Evolutionary conservation across 768 basidiomycete species (phyloP).

Genomic region (Russula virescens): DNA sequence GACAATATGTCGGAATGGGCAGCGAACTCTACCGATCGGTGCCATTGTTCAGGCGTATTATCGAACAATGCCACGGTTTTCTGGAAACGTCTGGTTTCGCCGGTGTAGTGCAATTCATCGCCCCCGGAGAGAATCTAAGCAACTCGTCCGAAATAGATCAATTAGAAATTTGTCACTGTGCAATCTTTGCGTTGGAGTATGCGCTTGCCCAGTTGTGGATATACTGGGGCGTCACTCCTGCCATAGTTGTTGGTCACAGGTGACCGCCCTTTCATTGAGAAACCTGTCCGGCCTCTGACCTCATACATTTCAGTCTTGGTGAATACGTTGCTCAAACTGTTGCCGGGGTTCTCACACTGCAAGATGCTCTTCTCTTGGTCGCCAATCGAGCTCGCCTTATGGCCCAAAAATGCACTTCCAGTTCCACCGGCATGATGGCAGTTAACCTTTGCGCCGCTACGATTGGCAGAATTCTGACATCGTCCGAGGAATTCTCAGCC

Average conservation of each 20-base stretch:
- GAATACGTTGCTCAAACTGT: slow-evolving; percentile 68
- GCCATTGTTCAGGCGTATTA: slow-evolving; percentile 41
- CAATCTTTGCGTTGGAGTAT: slow-evolving; percentile 58
- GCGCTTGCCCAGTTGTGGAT: slow-evolving; percentile 60
- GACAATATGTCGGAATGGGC: slow-evolving; percentile 65
- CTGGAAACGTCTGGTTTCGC: slow-evolving; percentile 46
- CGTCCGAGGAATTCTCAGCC: slow-evolving; percentile 33
- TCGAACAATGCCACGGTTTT: slow-evolving; percentile 54
- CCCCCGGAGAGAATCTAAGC: slow-evolving; percentile 25
- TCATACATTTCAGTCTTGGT: slow-evolving; percentile 47
- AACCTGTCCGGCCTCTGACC: slow-evolving; percentile 7
- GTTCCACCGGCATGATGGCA: slow-evolving; percentile 57
- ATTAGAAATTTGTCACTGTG: slow-evolving; percentile 45
- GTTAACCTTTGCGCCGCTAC: slow-evolving; percentile 37
- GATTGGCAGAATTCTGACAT: slow-evolving; percentile 34
- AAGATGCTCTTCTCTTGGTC: slow-evolving; percentile 52
- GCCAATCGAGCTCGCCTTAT: slow-evolving; percentile 56
- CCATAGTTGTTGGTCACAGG: slow-evolving; percentile 70
- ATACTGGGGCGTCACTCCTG: slow-evolving; percentile 58
- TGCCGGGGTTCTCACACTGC: slow-evolving; percentile 52
- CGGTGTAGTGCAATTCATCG: slow-evolving; percentile 41
- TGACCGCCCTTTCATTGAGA: slow-evolving; percentile 29
- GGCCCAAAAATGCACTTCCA: slow-evolving; percentile 39
- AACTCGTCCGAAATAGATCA: slow-evolving; percentile 32
- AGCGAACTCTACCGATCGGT: slow-evolving; percentile 45